A percentile compares a stretch with the other conserved stretches of the same genome.
These are phyloP conservation scores for Epichloe brachyelytri DNA, from an alignment of 2,329 filamentous ascomycete species.

Conservation along the genomic window DNA sequence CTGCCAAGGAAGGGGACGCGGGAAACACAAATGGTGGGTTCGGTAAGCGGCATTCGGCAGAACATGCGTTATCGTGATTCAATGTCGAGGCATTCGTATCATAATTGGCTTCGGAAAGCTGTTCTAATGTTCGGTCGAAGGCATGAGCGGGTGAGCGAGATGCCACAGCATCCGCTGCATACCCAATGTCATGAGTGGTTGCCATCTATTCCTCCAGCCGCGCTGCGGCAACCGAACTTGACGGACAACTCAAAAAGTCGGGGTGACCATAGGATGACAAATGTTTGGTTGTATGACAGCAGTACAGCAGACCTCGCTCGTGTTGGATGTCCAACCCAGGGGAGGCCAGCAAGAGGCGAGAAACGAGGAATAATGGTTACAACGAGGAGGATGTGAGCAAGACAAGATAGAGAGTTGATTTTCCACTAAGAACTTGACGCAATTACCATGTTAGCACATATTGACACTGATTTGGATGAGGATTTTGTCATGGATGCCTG, in stretches of 20 bases:
- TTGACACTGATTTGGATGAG: neutral
- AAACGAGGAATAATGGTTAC: neutral
- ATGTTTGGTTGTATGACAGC: neutral
- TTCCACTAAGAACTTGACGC: neutral
- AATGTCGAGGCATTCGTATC: neutral
- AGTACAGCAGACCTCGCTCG: neutral
- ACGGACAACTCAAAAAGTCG: conserved; percentile 25
- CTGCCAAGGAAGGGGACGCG: conserved; percentile 24
- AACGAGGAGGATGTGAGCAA: neutral
- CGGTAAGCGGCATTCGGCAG: conserved; percentile 29
- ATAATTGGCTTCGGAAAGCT: neutral
- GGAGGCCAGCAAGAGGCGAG: neutral
- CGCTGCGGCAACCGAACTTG: conserved; percentile 33
- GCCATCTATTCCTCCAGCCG: conserved; percentile 34
- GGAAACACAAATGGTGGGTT: conserved; percentile 57
- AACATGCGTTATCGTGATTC: neutral
- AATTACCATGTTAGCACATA: neutral
- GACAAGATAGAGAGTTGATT: neutral
- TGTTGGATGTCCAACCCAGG: neutral
- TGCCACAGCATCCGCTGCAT: conserved; percentile 16
- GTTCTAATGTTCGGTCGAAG: conserved; percentile 11
- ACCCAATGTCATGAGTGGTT: conserved; percentile 26
- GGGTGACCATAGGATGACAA: conserved; percentile 26
- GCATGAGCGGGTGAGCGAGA: neutral
- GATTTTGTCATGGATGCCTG: neutral